Conservation (phyloP, 2,329 filamentous ascomycete genomes). For the Botrytis byssoidea region DNA sequence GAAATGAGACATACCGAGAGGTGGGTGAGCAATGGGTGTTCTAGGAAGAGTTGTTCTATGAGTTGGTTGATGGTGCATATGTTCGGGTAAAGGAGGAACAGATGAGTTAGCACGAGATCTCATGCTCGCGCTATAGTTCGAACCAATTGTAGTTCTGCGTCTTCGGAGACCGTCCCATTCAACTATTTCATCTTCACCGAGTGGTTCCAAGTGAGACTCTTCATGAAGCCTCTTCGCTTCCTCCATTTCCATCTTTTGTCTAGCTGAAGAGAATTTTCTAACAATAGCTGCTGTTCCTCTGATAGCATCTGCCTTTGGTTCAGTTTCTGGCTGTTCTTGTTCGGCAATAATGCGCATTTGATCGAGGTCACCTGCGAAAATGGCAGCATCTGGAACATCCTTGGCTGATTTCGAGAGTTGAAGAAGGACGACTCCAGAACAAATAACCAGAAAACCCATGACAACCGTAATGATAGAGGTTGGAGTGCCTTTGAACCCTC, state of each 20-base stretch:
- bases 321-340: conserved; percentile 92
- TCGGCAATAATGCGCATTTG: conserved; percentile 95
- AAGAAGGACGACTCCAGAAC: conserved; percentile 83
- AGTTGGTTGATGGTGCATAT: conserved; percentile 27
- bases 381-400: conserved; percentile 88
- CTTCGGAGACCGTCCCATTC: conserved; percentile 92
- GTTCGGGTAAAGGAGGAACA: conserved; percentile 34
- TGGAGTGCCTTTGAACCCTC: conserved; percentile 84
- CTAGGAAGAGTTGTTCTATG: conserved; percentile 24
- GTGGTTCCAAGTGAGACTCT: conserved; percentile 73
- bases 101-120: conserved; percentile 36
- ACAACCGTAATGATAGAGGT: conserved; percentile 84
- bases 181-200: conserved; percentile 70
- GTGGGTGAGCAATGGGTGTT: conserved; percentile 58
- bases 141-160: conserved; percentile 56
- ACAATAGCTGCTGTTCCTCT: conserved; percentile 87
- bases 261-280: conserved; percentile 71
- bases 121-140: conserved; percentile 34
- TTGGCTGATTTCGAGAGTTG: conserved; percentile 98
- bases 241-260: conserved; percentile 75
- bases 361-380: conserved; percentile 90
- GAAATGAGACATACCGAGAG: conserved; percentile 84
- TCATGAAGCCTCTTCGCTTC: conserved; percentile 77
- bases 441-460: conserved; percentile 91
- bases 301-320: conserved; percentile 95